These are phyloP conservation scores for Exophiala sideris DNA, from an alignment of 2,329 filamentous ascomycete species.

Conservation along the genomic window DNA sequence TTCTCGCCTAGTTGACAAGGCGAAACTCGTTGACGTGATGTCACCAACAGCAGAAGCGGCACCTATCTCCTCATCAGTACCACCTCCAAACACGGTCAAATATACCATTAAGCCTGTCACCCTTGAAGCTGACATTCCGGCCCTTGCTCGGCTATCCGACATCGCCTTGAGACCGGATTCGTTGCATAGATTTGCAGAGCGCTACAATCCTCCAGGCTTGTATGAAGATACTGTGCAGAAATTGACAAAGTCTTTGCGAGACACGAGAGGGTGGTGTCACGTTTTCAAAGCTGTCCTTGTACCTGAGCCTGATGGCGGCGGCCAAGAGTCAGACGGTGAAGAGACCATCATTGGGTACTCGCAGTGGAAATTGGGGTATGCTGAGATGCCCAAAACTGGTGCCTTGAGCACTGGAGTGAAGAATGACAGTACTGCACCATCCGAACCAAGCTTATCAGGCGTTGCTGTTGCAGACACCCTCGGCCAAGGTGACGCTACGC, in stretches of 20 bases:
- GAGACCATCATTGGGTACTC: constrained; percentile 23
- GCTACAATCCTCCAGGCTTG: constrained; percentile 8
- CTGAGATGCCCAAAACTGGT: constrained; percentile 19
- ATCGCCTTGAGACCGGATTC: constrained; percentile 16
- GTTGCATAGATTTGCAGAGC: constrained; percentile 13
- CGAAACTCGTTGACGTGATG: not conserved
- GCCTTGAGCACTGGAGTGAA: constrained; percentile 11
- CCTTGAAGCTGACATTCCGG: constrained; percentile 16
- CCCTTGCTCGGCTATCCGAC: constrained; percentile 12
- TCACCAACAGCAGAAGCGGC: not conserved
- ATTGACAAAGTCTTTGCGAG: constrained; percentile 16
- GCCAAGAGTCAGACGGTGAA: not conserved
- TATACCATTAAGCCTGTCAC: constrained; percentile 19
- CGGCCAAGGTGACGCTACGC: not conserved
- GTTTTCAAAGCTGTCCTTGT: constrained; percentile 21
- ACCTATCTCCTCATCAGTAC: not conserved
- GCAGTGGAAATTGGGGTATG: constrained; percentile 21
- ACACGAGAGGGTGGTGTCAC: constrained; percentile 1
- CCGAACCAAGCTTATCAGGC: constrained; percentile 1
- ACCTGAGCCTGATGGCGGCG: not conserved
- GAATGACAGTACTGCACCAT: not conserved
- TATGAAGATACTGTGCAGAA: constrained; percentile 13
- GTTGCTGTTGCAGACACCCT: constrained; percentile 4
- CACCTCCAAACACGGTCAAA: constrained; percentile 1
- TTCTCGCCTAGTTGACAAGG: too few species aligned